These are phyloP conservation scores for Sporisorium graminicola DNA, from an alignment of 1,284 basidiomycete species.

Conservation along the genomic window DNA sequence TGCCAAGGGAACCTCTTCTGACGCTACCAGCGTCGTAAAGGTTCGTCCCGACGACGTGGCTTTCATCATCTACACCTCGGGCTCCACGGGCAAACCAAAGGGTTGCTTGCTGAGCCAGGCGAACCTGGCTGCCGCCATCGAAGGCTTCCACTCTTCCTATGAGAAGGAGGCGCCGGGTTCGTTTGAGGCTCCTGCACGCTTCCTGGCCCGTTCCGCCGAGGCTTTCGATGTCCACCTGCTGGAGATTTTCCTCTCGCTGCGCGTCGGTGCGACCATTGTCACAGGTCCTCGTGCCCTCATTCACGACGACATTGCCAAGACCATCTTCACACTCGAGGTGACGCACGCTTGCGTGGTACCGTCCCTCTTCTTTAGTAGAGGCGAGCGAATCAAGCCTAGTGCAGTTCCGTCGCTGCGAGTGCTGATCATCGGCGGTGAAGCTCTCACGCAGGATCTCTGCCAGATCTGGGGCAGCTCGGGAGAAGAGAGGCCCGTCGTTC, in stretches of 20 bases:
- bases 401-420: constrained; percentile 57
- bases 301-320: constrained; percentile 61
- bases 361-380: constrained; percentile 64
- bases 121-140: constrained; percentile 60
- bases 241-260: constrained; percentile 66
- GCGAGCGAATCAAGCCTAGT: constrained; percentile 50
- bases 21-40: background rate
- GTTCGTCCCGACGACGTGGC: constrained; percentile 43
- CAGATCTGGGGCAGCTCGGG: constrained; percentile 52
- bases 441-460: constrained; percentile 56
- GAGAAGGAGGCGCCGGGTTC: constrained; percentile 54
- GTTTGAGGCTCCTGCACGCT: constrained; percentile 44
- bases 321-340: constrained; percentile 54
- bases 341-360: constrained; percentile 68
- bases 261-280: constrained; percentile 64
- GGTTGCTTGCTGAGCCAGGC: constrained; percentile 59
- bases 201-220: constrained; percentile 66
- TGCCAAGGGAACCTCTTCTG: background rate
- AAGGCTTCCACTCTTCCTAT: constrained; percentile 49
- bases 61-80: constrained; percentile 67
- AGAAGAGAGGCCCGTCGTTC: constrained; percentile 37
- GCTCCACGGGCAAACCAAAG: constrained; percentile 65
- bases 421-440: constrained; percentile 65
- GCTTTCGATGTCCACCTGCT: constrained; percentile 69
- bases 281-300: constrained; percentile 60